phyloP scores from a whole-genome alignment of 2,329 filamentous ascomycete species.

The Periconia sp. region DNA sequence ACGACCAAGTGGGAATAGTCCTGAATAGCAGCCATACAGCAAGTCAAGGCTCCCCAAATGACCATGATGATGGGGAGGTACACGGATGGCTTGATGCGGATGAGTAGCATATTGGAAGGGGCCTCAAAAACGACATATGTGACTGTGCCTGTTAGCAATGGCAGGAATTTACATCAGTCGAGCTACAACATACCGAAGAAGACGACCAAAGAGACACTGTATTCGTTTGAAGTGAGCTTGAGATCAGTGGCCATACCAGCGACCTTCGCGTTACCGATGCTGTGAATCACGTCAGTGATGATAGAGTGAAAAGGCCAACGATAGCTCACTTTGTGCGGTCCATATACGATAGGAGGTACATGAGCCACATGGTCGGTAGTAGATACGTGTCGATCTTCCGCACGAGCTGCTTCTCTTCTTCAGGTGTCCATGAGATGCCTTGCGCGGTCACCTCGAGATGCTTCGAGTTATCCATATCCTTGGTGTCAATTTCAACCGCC shows the following conservation, averaged over 20 bases:
- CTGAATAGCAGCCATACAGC: conserved; percentile 58
- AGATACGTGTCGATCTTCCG: conserved; percentile 57
- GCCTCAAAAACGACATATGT: conserved; percentile 61
- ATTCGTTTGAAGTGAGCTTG: conserved; percentile 55
- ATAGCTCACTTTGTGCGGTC: conserved; percentile 45
- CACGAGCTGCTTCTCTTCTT: conserved; percentile 56
- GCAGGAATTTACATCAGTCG: conserved; percentile 39
- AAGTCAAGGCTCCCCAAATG: conserved; percentile 59
- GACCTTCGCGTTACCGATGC: conserved; percentile 59
- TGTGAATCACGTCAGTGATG: conserved; percentile 25
- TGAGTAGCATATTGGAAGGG: conserved; percentile 61
- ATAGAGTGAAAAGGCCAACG: not conserved
- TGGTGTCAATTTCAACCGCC: conserved; percentile 19
- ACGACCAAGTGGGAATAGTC: conserved; percentile 57
- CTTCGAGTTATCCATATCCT: conserved; percentile 47
- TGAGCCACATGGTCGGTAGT: conserved; percentile 57
- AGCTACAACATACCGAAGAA: conserved; percentile 62
- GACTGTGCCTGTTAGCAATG: conserved; percentile 14
- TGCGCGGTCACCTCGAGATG: conserved; percentile 51
- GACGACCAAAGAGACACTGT: conserved; percentile 58
- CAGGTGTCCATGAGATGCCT: conserved; percentile 53
- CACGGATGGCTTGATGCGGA: conserved; percentile 56
- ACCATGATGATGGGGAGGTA: conserved; percentile 60
- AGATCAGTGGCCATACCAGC: conserved; percentile 58
- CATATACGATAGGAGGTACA: conserved; percentile 58